Evolutionary conservation across 2,329 filamentous ascomycete species (phyloP).

Genomic region (Fusarium sp.): DNA sequence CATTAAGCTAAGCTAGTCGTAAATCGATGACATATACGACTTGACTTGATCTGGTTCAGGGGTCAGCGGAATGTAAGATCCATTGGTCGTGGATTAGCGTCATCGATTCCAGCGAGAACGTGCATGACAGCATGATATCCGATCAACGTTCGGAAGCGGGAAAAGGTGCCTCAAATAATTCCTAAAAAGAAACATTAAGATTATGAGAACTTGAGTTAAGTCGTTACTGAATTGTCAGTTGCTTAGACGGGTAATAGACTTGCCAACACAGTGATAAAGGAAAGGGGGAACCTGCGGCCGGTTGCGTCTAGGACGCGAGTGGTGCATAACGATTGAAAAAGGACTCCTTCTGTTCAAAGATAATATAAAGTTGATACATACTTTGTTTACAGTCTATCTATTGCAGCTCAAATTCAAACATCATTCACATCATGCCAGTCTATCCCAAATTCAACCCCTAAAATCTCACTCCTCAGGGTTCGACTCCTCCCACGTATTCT

Average conservation of each 20-base stretch:
- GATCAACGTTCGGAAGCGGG: not conserved
- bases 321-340: not conserved
- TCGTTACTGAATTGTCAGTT: not conserved
- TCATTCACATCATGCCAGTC: not conserved
- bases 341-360: not conserved
- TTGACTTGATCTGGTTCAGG: not conserved
- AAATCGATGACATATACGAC: not conserved
- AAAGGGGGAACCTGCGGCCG: no score
- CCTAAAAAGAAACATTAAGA: no score
- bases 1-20: not conserved
- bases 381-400: not conserved
- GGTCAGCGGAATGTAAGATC: not conserved
- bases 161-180: not conserved
- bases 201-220: no score
- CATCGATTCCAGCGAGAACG: not conserved
- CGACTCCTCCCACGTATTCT: not conserved
- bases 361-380: not conserved
- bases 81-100: not conserved
- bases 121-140: not conserved
- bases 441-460: not conserved
- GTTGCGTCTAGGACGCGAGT: rapidly evolving
- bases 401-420: not conserved
- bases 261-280: no score
- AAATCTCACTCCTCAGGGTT: not conserved
- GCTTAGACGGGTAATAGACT: not conserved